A percentile compares a stretch with the other conserved stretches of the same genome.
phyloP scores from a whole-genome alignment of 495 filamentous ascomycete species.

The Aspergillus bertholletiae region DNA sequence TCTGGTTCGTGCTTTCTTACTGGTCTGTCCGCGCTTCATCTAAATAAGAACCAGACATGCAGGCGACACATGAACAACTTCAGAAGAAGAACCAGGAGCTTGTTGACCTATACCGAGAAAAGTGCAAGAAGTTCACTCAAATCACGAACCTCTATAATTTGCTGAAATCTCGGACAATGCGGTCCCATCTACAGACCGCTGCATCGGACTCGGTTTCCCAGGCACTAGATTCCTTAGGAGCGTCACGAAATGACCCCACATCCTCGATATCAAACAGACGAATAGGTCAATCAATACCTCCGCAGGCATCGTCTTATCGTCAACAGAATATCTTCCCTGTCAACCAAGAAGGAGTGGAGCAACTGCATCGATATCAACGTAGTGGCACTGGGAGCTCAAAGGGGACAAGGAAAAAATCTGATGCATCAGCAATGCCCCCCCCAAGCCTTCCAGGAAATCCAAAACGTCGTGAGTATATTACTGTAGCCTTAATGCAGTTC shows the following conservation, averaged over 20 bases:
- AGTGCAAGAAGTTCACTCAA: constrained; percentile 70
- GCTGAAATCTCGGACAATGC: constrained; percentile 71
- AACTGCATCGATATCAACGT: constrained; percentile 41
- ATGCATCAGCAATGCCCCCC: constrained; percentile 26
- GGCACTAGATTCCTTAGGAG: constrained; percentile 40
- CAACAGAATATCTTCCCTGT: constrained; percentile 24
- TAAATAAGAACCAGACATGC: constrained; percentile 51
- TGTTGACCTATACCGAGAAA: constrained; percentile 63
- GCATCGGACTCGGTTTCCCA: constrained; percentile 65
- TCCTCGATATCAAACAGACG: constrained; percentile 8
- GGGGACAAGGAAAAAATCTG: constrained; percentile 15
- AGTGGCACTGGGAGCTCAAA: constrained; percentile 49
- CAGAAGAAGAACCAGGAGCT: constrained; percentile 76
- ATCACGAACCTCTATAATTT: constrained; percentile 82
- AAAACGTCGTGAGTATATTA: constrained; percentile 18
- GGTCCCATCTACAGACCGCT: constrained; percentile 64
- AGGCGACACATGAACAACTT: constrained; percentile 61
- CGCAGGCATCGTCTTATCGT: constrained; percentile 21
- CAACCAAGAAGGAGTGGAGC: constrained; percentile 37
- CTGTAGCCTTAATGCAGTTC: background rate
- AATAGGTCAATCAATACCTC: constrained; percentile 10
- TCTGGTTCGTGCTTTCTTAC: constrained; percentile 31
- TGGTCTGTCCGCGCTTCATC: background rate
- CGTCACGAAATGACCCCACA: constrained; percentile 13
- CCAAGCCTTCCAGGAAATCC: constrained; percentile 15